Evolutionary conservation across 139 green algal species (phyloP).

Genomic region (Ettlia oleoabundans): DNA sequence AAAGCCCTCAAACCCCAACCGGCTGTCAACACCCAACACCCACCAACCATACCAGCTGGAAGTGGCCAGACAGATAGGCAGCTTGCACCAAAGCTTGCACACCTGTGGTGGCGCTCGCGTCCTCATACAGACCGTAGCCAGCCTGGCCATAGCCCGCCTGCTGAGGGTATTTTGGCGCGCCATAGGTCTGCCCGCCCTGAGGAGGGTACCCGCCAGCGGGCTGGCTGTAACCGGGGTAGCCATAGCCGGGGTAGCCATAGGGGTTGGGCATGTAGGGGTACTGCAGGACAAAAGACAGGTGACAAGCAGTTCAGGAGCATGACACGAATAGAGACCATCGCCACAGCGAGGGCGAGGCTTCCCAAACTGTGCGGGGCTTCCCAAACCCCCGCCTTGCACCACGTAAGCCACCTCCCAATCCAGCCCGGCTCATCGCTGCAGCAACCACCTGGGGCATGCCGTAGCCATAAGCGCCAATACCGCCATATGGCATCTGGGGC

Average conservation of each 20-base stretch:
- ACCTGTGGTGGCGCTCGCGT: not conserved
- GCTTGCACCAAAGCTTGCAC: not conserved
- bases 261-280: constrained; percentile 34
- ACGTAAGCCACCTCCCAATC: not conserved
- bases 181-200: constrained; percentile 21
- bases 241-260: constrained; percentile 29
- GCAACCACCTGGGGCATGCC: not conserved
- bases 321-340: no score
- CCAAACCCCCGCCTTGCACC: not conserved
- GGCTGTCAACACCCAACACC: no score
- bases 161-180: constrained; percentile 29
- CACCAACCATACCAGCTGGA: no score
- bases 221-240: constrained; percentile 18
- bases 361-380: no score
- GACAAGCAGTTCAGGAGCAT: not conserved
- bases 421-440: not conserved
- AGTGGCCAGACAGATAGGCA: no score
- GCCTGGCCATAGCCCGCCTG: constrained; percentile 24
- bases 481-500: constrained; percentile 36
- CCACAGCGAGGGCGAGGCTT: no score
- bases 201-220: constrained; percentile 21
- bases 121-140: constrained; percentile 30
- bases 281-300: not conserved
- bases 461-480: constrained; percentile 32
- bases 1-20: no score